A percentile compares a stretch with the other conserved stretches of the same genome.
Evolutionary conservation across 805 yeast species (phyloP).

Genomic region (Zygosaccharomyces lentus): DNA sequence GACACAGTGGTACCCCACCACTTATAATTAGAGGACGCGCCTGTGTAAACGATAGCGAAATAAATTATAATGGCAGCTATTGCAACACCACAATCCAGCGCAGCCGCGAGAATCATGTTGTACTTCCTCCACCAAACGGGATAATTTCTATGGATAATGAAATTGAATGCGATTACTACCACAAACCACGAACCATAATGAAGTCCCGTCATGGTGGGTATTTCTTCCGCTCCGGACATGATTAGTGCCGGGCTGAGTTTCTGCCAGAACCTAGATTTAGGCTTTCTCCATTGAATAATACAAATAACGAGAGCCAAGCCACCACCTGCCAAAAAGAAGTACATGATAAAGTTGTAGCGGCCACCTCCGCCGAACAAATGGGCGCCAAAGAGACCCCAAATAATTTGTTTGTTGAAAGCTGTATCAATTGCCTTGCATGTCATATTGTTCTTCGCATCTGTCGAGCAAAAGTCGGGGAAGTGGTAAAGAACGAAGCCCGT

Average conservation of each 20-base stretch:
- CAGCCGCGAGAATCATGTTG: conserved; percentile 63
- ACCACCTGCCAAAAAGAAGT: conserved; percentile 59
- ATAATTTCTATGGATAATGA: conserved; percentile 50
- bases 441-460: conserved; percentile 42
- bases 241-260: conserved; percentile 62
- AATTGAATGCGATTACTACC: conserved; percentile 55
- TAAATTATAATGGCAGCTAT: conserved; percentile 56
- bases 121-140: conserved; percentile 75
- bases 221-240: conserved; percentile 46
- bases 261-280: conserved; percentile 38
- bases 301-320: conserved; percentile 41
- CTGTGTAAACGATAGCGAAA: conserved; percentile 44
- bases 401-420: conserved; percentile 51
- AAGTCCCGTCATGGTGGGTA: conserved; percentile 69
- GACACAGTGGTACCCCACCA: conserved; percentile 70
- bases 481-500: conserved; percentile 40
- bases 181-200: conserved; percentile 54
- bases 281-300: conserved; percentile 37
- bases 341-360: conserved; percentile 49
- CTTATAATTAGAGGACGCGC: conserved; percentile 32
- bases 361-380: conserved; percentile 47
- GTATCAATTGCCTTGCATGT: conserved; percentile 45
- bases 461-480: conserved; percentile 41
- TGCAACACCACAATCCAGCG: conserved; percentile 63
- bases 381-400: conserved; percentile 67